Evolutionary conservation across 495 filamentous ascomycete genomes (phyloP).

Genomic region (Xylaria scruposa): DNA sequence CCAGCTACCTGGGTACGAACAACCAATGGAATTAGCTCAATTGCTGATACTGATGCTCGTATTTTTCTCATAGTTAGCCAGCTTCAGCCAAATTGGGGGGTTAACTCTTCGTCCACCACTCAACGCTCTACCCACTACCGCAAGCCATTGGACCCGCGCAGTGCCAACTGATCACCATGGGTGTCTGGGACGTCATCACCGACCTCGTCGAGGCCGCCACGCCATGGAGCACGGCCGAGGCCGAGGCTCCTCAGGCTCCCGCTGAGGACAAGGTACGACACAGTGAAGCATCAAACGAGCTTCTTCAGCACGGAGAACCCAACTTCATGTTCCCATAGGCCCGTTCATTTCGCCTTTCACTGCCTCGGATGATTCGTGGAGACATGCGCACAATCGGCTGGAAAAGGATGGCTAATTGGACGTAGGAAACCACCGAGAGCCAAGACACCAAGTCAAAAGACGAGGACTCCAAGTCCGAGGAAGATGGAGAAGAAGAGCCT

Average conservation of each 20-base stretch:
- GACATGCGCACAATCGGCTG: slow-evolving; percentile 29
- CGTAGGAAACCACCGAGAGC: slow-evolving; percentile 35
- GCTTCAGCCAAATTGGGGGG: slow-evolving; percentile 27
- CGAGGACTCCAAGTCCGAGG: slow-evolving; percentile 51
- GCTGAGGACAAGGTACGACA: slow-evolving; percentile 45
- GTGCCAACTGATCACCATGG: slow-evolving; percentile 53
- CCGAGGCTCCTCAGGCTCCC: slow-evolving; percentile 56
- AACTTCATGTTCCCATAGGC: neutral
- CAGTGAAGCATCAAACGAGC: slow-evolving; percentile 50
- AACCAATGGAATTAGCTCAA: slow-evolving; percentile 54
- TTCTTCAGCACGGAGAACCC: neutral
- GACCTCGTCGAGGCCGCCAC: slow-evolving; percentile 62
- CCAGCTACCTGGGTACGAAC: slow-evolving; percentile 26
- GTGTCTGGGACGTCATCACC: slow-evolving; percentile 61
- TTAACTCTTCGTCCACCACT: slow-evolving; percentile 40
- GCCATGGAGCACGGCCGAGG: slow-evolving; percentile 62
- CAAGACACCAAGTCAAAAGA: slow-evolving; percentile 50
- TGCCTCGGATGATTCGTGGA: neutral
- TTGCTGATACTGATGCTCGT: slow-evolving; percentile 46
- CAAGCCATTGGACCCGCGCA: slow-evolving; percentile 51
- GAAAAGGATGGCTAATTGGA: slow-evolving; percentile 47
- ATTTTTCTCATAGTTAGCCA: slow-evolving; percentile 46
- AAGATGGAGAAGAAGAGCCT: slow-evolving; percentile 58
- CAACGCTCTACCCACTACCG: slow-evolving; percentile 39
- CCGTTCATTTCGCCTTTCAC: neutral